Percentiles rank a stretch among this genome's conserved stretches.
phyloP scores from a whole-genome alignment of 495 filamentous ascomycete genomes.

The Tuber aestivum region DNA sequence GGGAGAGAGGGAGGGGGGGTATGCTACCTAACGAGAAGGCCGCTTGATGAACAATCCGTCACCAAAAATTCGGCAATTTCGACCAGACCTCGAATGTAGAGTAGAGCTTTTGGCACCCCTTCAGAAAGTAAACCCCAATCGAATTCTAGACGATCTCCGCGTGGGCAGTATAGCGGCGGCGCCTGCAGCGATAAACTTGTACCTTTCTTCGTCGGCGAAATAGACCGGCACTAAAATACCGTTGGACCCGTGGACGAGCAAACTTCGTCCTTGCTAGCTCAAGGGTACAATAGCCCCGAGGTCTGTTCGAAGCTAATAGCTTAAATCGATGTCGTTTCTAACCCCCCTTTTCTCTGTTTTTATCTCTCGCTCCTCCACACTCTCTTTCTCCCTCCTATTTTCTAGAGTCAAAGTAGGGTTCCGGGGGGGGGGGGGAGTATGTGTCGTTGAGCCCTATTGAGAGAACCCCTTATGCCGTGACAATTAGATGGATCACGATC shows the following conservation, averaged over 20 bases:
- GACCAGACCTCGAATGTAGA: not conserved
- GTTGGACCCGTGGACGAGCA: not conserved
- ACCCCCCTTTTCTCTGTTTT: not conserved
- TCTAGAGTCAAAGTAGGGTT: not conserved
- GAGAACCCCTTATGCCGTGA: not conserved
- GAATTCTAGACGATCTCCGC: constrained; percentile 1
- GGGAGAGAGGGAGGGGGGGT: not conserved
- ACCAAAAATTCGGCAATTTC: not conserved
- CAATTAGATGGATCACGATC: constrained; percentile 1
- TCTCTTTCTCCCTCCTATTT: not conserved
- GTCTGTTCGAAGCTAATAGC: not conserved
- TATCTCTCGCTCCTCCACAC: not conserved
- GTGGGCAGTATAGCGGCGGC: not conserved
- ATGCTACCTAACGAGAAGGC: not conserved
- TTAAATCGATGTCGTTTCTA: not conserved
- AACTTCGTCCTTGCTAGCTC: constrained; percentile 3
- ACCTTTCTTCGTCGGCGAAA: not conserved
- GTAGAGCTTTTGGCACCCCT: not conserved
- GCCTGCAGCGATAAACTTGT: not conserved
- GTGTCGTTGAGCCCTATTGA: not conserved
- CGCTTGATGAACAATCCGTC: not conserved
- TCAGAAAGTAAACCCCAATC: not conserved
- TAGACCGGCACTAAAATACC: constrained; percentile 1
- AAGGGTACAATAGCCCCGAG: not conserved
- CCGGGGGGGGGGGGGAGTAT: not conserved